These are phyloP conservation scores for Cicer arietinum DNA, from an alignment of 306 rosid genomes.

Conservation along the genomic window DNA sequence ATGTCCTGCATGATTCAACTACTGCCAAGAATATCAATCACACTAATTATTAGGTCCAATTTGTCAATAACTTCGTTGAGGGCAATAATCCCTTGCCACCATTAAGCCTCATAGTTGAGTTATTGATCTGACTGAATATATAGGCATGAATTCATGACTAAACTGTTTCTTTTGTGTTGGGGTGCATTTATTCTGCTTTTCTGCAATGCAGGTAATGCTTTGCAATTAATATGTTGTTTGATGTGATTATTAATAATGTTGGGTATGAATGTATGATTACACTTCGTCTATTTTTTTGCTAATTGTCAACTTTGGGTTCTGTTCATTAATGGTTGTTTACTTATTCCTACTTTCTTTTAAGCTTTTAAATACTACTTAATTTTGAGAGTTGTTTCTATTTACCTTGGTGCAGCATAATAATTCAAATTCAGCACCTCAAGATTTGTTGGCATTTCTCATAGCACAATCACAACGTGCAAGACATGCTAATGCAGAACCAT, in stretches of 20 bases:
- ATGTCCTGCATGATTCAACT: constrained; percentile 53
- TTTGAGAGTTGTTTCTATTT: constrained; percentile 34
- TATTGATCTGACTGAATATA: background rate
- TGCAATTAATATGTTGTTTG: background rate
- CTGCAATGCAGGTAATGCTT: background rate
- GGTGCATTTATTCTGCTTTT: constrained; percentile 18
- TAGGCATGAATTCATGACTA: constrained; percentile 14
- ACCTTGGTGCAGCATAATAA: constrained; percentile 42
- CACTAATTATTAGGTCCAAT: constrained; percentile 27
- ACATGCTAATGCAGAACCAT: constrained; percentile 45
- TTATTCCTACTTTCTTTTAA: constrained; percentile 21
- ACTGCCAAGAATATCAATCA: constrained; percentile 35
- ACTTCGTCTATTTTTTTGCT: background rate
- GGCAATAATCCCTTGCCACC: constrained; percentile 7
- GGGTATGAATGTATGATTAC: constrained; percentile 14
- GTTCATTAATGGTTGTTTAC: background rate
- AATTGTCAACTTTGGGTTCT: constrained; percentile 6
- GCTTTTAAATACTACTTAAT: background rate
- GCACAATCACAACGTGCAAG: constrained; percentile 52
- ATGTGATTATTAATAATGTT: constrained; percentile 11
- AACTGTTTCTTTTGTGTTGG: constrained; percentile 14
- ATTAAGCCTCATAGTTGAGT: background rate
- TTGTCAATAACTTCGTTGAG: constrained; percentile 4
- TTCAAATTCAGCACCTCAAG: constrained; percentile 46
- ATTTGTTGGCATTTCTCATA: constrained; percentile 43